Evolutionary conservation across 306 rosid genomes (phyloP).

Genomic region (Dalbergia cochinchinensis): DNA sequence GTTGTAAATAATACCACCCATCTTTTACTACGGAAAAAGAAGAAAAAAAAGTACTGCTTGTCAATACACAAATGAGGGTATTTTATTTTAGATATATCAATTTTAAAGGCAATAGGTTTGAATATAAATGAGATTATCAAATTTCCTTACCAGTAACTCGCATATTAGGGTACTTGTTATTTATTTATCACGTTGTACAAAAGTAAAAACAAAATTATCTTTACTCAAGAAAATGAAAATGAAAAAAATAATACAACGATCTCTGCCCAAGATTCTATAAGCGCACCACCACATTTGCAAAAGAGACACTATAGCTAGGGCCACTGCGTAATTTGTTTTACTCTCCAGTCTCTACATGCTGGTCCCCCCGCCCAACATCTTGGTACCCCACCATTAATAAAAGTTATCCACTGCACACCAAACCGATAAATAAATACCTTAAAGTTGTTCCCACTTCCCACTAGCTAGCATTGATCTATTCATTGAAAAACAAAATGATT

Average conservation of each 20-base stretch:
- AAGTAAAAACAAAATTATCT: no score
- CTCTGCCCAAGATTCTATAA: slow-evolving; percentile 1
- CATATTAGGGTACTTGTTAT: background rate
- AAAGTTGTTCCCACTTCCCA: slow-evolving; percentile 31
- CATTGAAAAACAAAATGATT: background rate
- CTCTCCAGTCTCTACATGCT: background rate
- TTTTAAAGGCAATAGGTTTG: no score
- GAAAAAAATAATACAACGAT: background rate
- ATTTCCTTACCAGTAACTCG: no score
- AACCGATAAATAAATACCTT: slow-evolving; percentile 4
- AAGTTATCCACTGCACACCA: slow-evolving; percentile 23
- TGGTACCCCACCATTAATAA: slow-evolving; percentile 39
- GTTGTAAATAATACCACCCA: no score
- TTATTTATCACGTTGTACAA: background rate
- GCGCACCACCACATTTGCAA: background rate
- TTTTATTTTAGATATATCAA: no score
- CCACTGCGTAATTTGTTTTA: background rate
- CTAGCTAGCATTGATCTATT: slow-evolving; percentile 14
- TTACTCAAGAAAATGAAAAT: background rate
- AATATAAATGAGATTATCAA: no score
- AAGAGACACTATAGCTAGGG: background rate
- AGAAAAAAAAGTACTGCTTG: no score
- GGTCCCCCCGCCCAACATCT: slow-evolving; percentile 27
- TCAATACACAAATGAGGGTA: background rate
- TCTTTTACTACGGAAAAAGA: no score